A percentile compares a stretch with the other conserved stretches of the same genome.
phyloP scores from a whole-genome alignment of 1,284 basidiomycete species.

The Apiotrichum gamsii region DNA sequence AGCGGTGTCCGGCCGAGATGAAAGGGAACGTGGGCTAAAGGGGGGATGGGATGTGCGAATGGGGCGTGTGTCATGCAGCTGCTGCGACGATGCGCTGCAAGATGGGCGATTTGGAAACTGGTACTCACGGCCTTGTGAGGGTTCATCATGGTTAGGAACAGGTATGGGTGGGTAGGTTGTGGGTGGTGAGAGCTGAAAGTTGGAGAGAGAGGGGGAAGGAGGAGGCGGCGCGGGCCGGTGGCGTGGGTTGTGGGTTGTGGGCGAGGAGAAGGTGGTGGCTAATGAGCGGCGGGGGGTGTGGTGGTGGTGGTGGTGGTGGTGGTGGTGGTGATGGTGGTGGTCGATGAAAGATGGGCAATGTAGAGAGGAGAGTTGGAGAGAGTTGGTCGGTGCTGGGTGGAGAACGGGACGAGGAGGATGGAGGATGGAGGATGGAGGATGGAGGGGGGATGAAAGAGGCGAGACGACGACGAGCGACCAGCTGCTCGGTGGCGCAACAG shows the following conservation, averaged over 20 bases:
- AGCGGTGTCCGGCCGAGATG: not conserved
- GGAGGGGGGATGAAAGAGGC: not conserved
- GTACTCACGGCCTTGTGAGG: slow-evolving; percentile 43
- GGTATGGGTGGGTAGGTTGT: too few relatives aligned
- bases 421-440: too few relatives aligned
- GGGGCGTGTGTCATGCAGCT: not conserved
- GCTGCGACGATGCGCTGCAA: too few relatives aligned
- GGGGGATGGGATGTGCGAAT: not conserved
- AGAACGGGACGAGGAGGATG: not conserved
- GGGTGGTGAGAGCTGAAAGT: too few relatives aligned
- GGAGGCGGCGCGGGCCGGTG: too few relatives aligned
- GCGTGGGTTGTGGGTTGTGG: too few relatives aligned
- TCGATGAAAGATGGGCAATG: too few relatives aligned
- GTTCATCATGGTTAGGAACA: slow-evolving; percentile 30
- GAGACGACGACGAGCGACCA: too few relatives aligned
- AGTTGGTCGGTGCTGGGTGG: not conserved
- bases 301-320: not conserved
- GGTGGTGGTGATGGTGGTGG: not conserved
- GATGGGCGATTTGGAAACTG: not conserved
- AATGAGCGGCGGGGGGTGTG: too few relatives aligned
- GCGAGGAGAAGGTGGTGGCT: too few relatives aligned
- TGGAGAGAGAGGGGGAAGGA: too few relatives aligned
- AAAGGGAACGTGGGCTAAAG: not conserved
- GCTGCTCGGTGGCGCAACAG: too few relatives aligned
- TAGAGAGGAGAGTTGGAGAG: not conserved